These are phyloP conservation scores for Nicotiana sylvestris DNA, from an alignment of 257 asterid species.

Conservation along the genomic window DNA sequence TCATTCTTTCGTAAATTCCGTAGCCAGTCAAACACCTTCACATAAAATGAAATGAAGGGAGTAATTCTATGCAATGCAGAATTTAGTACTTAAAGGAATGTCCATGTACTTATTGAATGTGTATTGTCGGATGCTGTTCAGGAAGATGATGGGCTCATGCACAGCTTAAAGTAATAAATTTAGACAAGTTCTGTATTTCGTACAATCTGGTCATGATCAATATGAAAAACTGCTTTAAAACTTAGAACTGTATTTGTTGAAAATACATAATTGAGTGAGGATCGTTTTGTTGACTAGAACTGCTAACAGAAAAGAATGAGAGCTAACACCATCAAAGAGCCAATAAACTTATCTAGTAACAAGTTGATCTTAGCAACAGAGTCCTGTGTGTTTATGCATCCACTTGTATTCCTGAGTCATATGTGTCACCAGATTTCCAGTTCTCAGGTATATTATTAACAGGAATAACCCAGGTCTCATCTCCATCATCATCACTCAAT, in stretches of 20 bases:
- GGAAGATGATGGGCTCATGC: background rate
- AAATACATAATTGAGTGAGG: background rate
- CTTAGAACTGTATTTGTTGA: background rate
- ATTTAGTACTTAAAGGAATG: background rate
- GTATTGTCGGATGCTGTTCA: background rate
- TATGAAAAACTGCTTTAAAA: background rate
- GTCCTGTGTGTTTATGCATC: conserved; percentile 24
- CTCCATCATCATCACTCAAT: conserved; percentile 56
- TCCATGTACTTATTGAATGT: background rate
- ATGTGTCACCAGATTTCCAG: conserved; percentile 73
- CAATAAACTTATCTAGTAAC: background rate
- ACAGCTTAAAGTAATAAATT: background rate
- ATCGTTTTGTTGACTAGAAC: background rate
- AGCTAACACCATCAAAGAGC: background rate
- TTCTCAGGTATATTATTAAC: conserved; percentile 51
- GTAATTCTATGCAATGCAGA: background rate
- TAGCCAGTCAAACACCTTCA: background rate
- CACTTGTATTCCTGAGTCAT: conserved; percentile 79
- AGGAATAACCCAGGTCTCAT: conserved; percentile 68
- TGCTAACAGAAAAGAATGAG: background rate
- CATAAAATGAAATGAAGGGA: background rate
- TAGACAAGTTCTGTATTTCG: background rate
- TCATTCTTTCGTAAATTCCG: background rate
- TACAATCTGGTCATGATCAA: background rate
- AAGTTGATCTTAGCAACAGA: background rate